Evolutionary conservation across 169 alveolate species (phyloP).

Genomic region (Plasmodium reichenowi): DNA sequence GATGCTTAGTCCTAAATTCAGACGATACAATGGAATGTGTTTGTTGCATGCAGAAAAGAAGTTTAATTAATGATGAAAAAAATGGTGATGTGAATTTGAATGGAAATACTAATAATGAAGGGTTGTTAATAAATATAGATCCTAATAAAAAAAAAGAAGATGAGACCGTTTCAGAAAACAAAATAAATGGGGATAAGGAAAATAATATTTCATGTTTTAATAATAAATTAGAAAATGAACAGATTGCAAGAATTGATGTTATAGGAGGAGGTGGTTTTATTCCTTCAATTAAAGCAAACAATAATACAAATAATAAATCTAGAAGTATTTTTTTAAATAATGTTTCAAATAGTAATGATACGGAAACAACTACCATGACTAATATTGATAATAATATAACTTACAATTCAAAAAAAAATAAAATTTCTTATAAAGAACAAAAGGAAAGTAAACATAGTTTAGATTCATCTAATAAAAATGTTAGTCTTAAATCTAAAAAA

Average conservation of each 20-base stretch:
- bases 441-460: conserved; percentile 10
- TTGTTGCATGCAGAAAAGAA: conserved; percentile 65
- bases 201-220: conserved; percentile 17
- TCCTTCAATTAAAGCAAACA: conserved; percentile 37
- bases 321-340: conserved; percentile 55
- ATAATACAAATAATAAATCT: background rate
- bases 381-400: background rate
- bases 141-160: conserved; percentile 21
- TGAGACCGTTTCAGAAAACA: conserved; percentile 12
- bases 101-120: background rate
- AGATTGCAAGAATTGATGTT: background rate
- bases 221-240: conserved; percentile 8
- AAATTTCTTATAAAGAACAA: background rate
- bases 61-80: background rate
- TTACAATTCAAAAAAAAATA: no score
- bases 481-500: conserved; percentile 9
- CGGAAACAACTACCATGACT: background rate
- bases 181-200: conserved; percentile 4
- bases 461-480: conserved; percentile 14
- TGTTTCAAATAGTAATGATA: background rate
- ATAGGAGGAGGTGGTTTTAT: conserved; percentile 50
- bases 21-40: conserved; percentile 40
- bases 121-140: conserved; percentile 11
- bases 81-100: background rate
- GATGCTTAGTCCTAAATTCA: conserved; percentile 53